Base-by-base conservation (phyloP, 352 stramenopile genomes). In the Globisporangium apiculatum region DNA sequence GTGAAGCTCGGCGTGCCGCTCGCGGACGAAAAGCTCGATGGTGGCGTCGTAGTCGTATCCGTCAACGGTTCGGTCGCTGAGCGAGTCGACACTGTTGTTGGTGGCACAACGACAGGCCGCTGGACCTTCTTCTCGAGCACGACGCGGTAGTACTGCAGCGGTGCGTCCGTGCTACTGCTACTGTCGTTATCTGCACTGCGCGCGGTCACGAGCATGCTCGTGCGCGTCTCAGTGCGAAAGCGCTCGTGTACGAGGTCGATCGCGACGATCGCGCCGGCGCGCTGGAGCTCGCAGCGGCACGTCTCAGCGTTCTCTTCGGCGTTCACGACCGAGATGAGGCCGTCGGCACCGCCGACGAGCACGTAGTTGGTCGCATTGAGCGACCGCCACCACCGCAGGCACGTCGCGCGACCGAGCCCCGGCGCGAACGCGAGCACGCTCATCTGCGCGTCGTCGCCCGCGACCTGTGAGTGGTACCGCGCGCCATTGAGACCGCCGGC, bases 301-400 rank as follows among this genome's bases (percentile, higher is more conserved):
- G 88, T 78, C 51, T 95, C 86, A 2, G 77, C 71, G 48, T 95
- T 95, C 49, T 90, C 82, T 56, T 92, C 78, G 14, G 91, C 80
- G 60, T 95, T 91, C 6, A 95, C 80, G 66, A 95, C 80, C 10
- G 86, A 95, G 17, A 95, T 86, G 18, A 95, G 67, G 50, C 75
- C 82, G 45, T 88, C 78, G 0, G 71, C 66, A n/a, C 83, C 82
- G 15, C 86, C 86, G 1, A 95, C 77, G 38, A 95, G 82, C 53
- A 77, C 86, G 54, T 95, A 95, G 66, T 93, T 91, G 49, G 78
- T 84, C 58, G 78, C 72, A 56, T 92, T 93, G 51, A 93, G 76
- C 36, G 75, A 81, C 48, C 82, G 76, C 85, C 85, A 95, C 85
- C 85, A 95, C 51, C 79, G 52, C 3, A 75, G 64, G 60, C 82